Conservation (phyloP, 345 rosid genomes). For the Hibiscus trionum region DNA sequence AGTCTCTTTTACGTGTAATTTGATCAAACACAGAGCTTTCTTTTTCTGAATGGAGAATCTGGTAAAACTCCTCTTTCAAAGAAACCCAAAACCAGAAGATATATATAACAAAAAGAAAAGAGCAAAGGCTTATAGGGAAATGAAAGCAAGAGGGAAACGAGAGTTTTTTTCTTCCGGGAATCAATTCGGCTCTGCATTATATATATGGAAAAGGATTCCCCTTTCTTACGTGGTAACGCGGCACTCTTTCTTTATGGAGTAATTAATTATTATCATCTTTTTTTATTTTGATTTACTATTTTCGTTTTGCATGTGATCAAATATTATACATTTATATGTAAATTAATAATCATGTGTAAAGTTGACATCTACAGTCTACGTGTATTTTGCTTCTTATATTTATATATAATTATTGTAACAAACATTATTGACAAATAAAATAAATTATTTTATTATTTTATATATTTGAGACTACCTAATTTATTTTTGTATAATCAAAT, state of each 20-base stretch:
- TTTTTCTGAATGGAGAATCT: background rate
- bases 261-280: background rate
- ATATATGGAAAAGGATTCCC: background rate
- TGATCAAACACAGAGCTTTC: background rate
- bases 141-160: background rate
- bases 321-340: background rate
- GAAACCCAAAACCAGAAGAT: background rate
- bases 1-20: background rate
- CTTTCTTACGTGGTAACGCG: background rate
- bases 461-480: no score
- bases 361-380: background rate
- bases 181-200: background rate
- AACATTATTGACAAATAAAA: no score
- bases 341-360: background rate
- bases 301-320: background rate
- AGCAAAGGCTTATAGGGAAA: background rate
- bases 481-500: no score
- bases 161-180: background rate
- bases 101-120: background rate
- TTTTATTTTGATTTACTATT: background rate
- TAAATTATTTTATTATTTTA: no score
- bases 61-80: background rate
- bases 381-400: background rate
- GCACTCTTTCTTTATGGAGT: background rate
- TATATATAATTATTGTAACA: background rate